Evolutionary conservation across 371 early-diverging fungal genomes (phyloP).

Genomic region (Amoeboradix gromovi): DNA sequence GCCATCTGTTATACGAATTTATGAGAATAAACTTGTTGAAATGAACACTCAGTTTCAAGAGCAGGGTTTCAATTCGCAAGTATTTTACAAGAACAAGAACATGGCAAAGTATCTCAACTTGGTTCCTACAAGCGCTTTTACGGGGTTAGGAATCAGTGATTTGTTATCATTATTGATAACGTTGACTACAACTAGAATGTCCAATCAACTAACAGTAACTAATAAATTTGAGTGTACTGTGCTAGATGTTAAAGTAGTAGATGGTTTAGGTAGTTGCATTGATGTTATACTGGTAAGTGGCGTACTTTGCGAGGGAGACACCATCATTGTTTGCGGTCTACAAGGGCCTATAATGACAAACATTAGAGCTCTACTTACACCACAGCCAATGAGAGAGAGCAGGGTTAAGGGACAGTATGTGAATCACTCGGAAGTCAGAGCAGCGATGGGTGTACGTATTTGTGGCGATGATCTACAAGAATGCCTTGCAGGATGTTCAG

Average conservation of each 20-base stretch:
- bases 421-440: constrained; percentile 88
- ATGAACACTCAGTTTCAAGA: constrained; percentile 78
- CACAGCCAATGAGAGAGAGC: constrained; percentile 93
- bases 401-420: constrained; percentile 74
- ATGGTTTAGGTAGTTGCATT: constrained; percentile 94
- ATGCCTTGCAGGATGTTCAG: constrained; percentile 95
- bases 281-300: constrained; percentile 98
- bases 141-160: constrained; percentile 98
- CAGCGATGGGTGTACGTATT: constrained; percentile 94
- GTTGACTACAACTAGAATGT: constrained; percentile 84
- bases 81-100: constrained; percentile 91
- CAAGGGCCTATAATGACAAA: constrained; percentile 90
- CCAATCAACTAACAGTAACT: constrained; percentile 75
- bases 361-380: constrained; percentile 81
- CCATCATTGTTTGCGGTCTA: constrained; percentile 83
- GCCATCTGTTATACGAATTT: constrained; percentile 49
- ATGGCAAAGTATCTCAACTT: constrained; percentile 80
- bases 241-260: constrained; percentile 97
- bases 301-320: constrained; percentile 82
- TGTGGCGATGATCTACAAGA: constrained; percentile 82
- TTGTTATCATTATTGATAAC: constrained; percentile 70
- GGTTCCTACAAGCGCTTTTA: constrained; percentile 94
- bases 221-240: constrained; percentile 94
- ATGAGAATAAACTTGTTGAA: constrained; percentile 47
- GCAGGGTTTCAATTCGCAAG: constrained; percentile 79